phyloP scores from a whole-genome alignment of 2,329 filamentous ascomycete genomes.

The Aspergillus thermomutatus region DNA sequence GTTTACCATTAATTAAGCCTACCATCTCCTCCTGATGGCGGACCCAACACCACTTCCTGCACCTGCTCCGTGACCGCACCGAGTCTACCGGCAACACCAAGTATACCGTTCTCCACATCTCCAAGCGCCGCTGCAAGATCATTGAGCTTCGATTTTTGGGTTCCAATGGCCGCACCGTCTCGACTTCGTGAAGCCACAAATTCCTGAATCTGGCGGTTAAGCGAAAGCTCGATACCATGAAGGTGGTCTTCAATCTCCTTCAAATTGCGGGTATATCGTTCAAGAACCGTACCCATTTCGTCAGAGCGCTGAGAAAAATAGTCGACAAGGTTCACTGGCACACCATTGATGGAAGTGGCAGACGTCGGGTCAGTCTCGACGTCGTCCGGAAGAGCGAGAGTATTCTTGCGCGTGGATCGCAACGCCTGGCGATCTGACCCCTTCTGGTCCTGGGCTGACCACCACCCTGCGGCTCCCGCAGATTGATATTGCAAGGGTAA shows the following conservation, averaged over 20 bases:
- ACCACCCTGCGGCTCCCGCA: slow-evolving; percentile 37
- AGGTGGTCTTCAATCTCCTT: slow-evolving; percentile 65
- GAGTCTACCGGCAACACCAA: slow-evolving; percentile 61
- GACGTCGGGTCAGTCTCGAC: slow-evolving; percentile 38
- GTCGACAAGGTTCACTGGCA: slow-evolving; percentile 58
- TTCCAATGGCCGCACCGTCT: slow-evolving; percentile 40
- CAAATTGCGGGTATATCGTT: slow-evolving; percentile 57
- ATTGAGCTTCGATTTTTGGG: slow-evolving; percentile 41
- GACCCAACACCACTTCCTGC: slow-evolving; percentile 53
- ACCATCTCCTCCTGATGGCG: slow-evolving; percentile 26
- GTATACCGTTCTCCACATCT: slow-evolving; percentile 64
- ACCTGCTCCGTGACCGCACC: slow-evolving; percentile 59
- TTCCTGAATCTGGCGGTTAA: slow-evolving; percentile 59
- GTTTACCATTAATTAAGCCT: slow-evolving; percentile 20
- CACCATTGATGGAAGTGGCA: slow-evolving; percentile 47
- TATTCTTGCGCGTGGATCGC: slow-evolving; percentile 41
- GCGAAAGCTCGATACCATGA: slow-evolving; percentile 58
- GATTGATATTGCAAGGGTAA: slow-evolving; percentile 64
- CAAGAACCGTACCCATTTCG: slow-evolving; percentile 58
- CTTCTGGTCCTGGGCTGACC: slow-evolving; percentile 38
- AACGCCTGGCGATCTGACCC: slow-evolving; percentile 37
- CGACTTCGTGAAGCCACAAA: slow-evolving; percentile 44
- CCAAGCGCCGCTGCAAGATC: slow-evolving; percentile 57
- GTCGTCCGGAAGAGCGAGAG: slow-evolving; percentile 46
- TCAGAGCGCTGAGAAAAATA: slow-evolving; percentile 63